These are phyloP conservation scores for Aspergillus costaricaensis DNA, from an alignment of 2,329 filamentous ascomycete species.

Conservation along the genomic window DNA sequence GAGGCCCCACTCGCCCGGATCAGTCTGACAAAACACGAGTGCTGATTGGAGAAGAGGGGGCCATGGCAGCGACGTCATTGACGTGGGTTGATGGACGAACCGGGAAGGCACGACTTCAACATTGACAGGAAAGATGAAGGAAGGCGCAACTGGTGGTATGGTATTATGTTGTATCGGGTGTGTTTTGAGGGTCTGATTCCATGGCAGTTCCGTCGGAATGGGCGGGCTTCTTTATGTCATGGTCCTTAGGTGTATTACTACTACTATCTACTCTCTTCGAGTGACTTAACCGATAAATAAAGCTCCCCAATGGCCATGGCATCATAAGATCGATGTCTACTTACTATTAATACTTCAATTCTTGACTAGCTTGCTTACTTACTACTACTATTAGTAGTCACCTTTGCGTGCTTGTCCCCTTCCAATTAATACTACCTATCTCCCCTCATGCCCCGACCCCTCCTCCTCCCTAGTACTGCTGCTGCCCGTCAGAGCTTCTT, in stretches of 20 bases:
- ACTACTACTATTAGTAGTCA: no score
- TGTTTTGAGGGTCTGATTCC: no score
- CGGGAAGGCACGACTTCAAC: not conserved
- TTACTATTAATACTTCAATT: no score
- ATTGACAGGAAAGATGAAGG: not conserved
- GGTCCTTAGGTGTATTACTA: no score
- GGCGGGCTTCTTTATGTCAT: no score
- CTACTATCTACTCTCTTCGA: no score
- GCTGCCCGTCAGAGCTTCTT: constrained; percentile 21
- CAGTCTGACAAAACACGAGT: constrained; percentile 12
- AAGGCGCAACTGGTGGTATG: not conserved
- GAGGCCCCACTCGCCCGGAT: not conserved
- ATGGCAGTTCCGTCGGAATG: no score
- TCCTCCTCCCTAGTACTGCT: constrained; percentile 9
- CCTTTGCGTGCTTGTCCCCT: no score
- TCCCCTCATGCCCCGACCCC: constrained; percentile 21
- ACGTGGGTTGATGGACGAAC: not conserved
- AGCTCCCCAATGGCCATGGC: not conserved
- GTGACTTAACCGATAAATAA: no score
- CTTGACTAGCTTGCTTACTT: no score
- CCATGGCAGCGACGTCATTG: constrained; percentile 15
- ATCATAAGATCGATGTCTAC: not conserved
- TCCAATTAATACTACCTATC: not conserved
- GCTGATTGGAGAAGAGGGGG: constrained; percentile 10
- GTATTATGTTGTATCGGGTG: no score